Percentiles rank a stretch among this genome's conserved stretches.
These are phyloP conservation scores for Canavalia gladiata DNA, from an alignment of 306 rosid species.

Conservation along the genomic window DNA sequence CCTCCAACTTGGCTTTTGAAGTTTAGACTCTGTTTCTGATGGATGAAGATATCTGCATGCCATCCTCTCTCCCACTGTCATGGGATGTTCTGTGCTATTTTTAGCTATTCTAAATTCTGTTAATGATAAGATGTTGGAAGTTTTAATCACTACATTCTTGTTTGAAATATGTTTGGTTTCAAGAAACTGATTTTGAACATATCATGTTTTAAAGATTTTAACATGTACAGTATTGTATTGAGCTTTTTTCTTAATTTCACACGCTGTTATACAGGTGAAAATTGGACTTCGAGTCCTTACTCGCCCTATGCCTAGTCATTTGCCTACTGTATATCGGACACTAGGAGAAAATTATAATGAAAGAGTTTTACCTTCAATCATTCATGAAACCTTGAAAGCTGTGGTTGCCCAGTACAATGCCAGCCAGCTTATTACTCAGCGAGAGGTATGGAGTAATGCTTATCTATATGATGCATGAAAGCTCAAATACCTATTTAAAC, in stretches of 20 bases:
- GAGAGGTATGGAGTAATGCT: slow-evolving; percentile 72
- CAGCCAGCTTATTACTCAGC: slow-evolving; percentile 90
- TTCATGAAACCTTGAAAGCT: slow-evolving; percentile 92
- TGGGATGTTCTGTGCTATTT: neutral
- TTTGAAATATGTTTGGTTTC: slow-evolving; percentile 29
- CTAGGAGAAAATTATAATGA: slow-evolving; percentile 79
- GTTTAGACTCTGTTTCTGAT: slow-evolving; percentile 29
- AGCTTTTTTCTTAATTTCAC: slow-evolving; percentile 1
- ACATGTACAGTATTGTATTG: neutral
- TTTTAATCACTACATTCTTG: neutral
- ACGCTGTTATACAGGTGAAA: slow-evolving; percentile 60
- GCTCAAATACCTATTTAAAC: slow-evolving; percentile 29
- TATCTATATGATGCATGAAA: slow-evolving; percentile 11
- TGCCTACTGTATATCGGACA: slow-evolving; percentile 79
- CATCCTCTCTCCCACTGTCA: slow-evolving; percentile 26
- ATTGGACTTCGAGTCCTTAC: slow-evolving; percentile 95
- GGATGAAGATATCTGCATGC: slow-evolving; percentile 13
- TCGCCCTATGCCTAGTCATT: slow-evolving; percentile 69
- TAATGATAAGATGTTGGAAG: slow-evolving; percentile 15
- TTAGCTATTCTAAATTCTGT: neutral
- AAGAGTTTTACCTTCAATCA: slow-evolving; percentile 80
- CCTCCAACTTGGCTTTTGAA: slow-evolving; percentile 6
- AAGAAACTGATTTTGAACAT: slow-evolving; percentile 55
- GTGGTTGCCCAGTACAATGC: slow-evolving; percentile 94
- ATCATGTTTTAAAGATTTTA: slow-evolving; percentile 26